These are phyloP conservation scores for Ceratocystis ficicola DNA, from an alignment of 2,329 filamentous ascomycete genomes.

Conservation along the genomic window DNA sequence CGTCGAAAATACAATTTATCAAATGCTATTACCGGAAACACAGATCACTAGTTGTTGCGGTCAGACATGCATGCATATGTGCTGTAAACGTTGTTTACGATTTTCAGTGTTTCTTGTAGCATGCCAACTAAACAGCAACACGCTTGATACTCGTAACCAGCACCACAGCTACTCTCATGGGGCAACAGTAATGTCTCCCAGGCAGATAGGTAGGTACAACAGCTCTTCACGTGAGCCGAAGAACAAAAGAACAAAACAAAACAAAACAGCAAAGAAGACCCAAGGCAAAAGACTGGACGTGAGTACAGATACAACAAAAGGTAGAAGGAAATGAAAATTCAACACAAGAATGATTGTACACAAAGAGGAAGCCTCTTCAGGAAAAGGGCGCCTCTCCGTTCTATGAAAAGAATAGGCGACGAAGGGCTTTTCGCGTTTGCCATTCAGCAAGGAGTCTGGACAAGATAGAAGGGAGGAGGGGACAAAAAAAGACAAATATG, in stretches of 20 bases:
- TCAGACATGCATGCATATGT: background rate
- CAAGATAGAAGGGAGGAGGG: background rate
- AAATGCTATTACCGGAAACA: background rate
- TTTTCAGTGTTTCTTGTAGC: background rate
- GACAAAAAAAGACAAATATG: background rate
- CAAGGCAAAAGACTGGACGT: background rate
- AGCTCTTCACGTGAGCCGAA: background rate
- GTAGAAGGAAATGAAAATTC: slow-evolving; percentile 4
- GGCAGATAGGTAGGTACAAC: background rate
- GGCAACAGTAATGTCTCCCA: background rate
- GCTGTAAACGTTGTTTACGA: background rate
- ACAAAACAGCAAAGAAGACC: background rate
- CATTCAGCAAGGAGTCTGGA: slow-evolving; percentile 1
- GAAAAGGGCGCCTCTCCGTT: background rate
- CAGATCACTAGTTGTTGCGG: background rate
- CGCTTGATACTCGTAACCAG: background rate
- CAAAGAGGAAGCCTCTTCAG: slow-evolving; percentile 7
- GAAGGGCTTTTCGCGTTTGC: background rate
- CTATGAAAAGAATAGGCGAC: background rate
- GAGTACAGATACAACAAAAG: slow-evolving; percentile 10
- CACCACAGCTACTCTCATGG: background rate
- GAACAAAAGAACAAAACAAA: background rate
- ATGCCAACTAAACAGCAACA: background rate
- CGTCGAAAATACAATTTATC: background rate
- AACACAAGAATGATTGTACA: slow-evolving; percentile 11